Conservation (phyloP, 345 rosid species). For the Pistacia integerrima region DNA sequence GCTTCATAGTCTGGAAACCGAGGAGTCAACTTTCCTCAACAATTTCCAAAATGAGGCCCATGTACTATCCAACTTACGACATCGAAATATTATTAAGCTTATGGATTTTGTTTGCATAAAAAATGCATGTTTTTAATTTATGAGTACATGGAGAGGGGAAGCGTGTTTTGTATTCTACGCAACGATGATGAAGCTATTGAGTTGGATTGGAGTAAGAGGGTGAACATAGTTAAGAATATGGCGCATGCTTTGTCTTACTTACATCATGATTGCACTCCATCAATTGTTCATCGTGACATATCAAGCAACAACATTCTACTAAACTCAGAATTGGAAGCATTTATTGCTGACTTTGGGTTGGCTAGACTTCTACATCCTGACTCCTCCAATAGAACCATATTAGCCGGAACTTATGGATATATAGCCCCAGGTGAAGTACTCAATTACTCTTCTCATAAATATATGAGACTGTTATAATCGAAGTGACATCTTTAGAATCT, state of each 20-base stretch:
- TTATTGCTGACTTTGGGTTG: conserved; percentile 18
- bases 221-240: conserved; percentile 1
- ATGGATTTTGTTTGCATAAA: conserved; percentile 17
- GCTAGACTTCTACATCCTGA: conserved; percentile 15
- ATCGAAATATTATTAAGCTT: conserved; percentile 20
- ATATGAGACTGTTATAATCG: background rate
- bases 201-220: conserved; percentile 23
- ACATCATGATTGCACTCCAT: background rate
- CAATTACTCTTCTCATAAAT: background rate
- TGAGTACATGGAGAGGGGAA: conserved; percentile 10
- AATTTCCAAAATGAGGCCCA: conserved; percentile 17
- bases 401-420: conserved; percentile 17
- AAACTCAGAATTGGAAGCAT: background rate
- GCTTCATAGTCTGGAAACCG: conserved; percentile 4
- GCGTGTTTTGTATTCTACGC: conserved; percentile 8
- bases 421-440: conserved; percentile 17
- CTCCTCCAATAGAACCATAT: conserved; percentile 11
- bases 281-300: background rate
- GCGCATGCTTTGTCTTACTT: conserved; percentile 17
- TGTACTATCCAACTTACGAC: conserved; percentile 1
- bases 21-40: background rate
- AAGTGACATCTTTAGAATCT: background rate
- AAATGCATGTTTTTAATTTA: background rate
- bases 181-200: conserved; percentile 1
- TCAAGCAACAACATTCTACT: conserved; percentile 1